Evolutionary conservation across 164 flowering plant species (phyloP).

Genomic region (Vitis amurensis): DNA sequence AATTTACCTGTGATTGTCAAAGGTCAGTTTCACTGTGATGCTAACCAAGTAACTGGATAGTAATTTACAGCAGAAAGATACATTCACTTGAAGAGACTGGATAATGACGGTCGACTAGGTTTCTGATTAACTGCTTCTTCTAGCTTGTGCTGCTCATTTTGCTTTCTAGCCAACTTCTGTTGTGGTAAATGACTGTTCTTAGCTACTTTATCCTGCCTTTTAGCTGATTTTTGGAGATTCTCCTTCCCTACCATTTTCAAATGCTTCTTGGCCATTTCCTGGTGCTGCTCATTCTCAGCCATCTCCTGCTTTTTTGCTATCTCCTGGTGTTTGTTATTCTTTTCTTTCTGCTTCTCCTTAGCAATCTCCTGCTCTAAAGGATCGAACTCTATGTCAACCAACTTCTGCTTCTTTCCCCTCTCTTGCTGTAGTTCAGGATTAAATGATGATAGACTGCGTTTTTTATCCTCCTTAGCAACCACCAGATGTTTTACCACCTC

Average conservation of each 20-base stretch:
- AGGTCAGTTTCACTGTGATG: no score
- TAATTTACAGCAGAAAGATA: background rate
- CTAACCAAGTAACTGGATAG: no score
- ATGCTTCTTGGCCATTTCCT: constrained; percentile 1
- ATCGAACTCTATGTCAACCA: background rate
- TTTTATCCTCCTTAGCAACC: constrained; percentile 3
- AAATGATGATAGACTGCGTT: background rate
- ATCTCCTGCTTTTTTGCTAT: background rate
- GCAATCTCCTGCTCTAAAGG: background rate
- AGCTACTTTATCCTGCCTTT: background rate
- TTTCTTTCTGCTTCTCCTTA: background rate
- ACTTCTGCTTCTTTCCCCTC: constrained; percentile 11
- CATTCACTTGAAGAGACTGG: constrained; percentile 22
- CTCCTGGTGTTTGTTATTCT: background rate
- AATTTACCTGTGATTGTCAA: no score
- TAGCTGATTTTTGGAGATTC: background rate
- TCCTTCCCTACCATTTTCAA: background rate
- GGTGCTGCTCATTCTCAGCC: background rate
- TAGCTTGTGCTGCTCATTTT: constrained; percentile 1
- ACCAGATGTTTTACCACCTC: constrained; percentile 5
- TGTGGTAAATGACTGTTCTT: background rate
- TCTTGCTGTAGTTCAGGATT: constrained; percentile 1
- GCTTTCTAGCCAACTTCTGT: constrained; percentile 1
- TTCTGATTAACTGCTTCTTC: background rate
- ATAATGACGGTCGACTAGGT: constrained; percentile 4